These are phyloP conservation scores for Vachellia collinsii DNA, from an alignment of 306 rosid species.

Conservation along the genomic window DNA sequence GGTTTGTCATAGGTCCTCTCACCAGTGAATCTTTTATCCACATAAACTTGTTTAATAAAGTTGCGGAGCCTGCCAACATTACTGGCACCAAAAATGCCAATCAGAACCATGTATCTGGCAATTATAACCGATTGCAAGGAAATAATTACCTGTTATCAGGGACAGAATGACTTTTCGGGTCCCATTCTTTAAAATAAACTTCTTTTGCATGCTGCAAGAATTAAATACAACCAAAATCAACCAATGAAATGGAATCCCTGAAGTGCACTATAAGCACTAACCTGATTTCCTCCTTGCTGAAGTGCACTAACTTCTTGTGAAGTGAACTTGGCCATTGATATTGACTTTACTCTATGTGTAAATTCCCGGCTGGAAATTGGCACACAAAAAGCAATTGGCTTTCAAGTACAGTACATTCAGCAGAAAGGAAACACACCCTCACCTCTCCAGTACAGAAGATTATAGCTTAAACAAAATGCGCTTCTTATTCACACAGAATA, in stretches of 20 bases:
- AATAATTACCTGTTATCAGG: conserved; percentile 79
- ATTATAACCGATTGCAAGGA: conserved; percentile 17
- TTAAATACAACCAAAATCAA: conserved; percentile 32
- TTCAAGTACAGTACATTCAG: conserved; percentile 18
- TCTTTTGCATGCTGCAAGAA: conserved; percentile 73
- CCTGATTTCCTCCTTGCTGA: conserved; percentile 97
- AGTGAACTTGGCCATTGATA: conserved; percentile 90
- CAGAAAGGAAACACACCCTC: conserved; percentile 25
- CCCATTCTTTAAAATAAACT: conserved; percentile 83
- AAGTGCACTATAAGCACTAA: conserved; percentile 32
- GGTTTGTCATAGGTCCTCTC: conserved; percentile 76
- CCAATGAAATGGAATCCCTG: conserved; percentile 23
- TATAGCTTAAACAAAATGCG: conserved; percentile 26
- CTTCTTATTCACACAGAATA: not conserved
- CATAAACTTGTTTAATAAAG: conserved; percentile 86
- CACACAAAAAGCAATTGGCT: conserved; percentile 32
- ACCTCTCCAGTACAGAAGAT: conserved; percentile 24
- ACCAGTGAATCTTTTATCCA: conserved; percentile 76
- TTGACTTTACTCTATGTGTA: conserved; percentile 88
- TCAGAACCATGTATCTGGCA: conserved; percentile 46
- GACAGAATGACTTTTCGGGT: conserved; percentile 69
- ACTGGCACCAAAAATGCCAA: conserved; percentile 60
- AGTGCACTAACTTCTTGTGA: conserved; percentile 90
- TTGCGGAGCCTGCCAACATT: conserved; percentile 80
- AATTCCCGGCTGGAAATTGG: conserved; percentile 84